Evolutionary conservation across 164 flowering plant genomes (phyloP).

Genomic region (Magnolia kwangsiensis): DNA sequence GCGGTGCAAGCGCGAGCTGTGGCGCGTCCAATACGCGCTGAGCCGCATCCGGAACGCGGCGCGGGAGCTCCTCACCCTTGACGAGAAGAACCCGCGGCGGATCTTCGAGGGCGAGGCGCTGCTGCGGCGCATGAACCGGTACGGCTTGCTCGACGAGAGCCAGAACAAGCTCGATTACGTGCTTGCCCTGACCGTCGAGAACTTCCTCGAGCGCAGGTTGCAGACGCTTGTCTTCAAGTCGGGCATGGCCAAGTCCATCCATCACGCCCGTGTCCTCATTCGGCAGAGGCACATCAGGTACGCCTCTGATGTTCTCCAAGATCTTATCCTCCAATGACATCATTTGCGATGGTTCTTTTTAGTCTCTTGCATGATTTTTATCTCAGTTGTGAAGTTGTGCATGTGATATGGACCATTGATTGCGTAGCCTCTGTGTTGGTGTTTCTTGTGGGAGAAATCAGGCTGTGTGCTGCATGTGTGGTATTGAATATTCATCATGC

Average conservation of each 20-base stretch:
- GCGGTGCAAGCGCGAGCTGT: constrained; percentile 55
- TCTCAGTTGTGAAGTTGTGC: too few species aligned
- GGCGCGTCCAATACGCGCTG: constrained; percentile 61
- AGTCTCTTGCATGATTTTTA: neutral
- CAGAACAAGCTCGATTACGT: constrained; percentile 75
- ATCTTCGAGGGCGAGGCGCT: constrained; percentile 65
- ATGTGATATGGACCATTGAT: too few species aligned
- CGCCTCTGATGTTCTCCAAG: neutral
- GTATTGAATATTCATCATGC: too few species aligned
- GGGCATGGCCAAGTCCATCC: constrained; percentile 68
- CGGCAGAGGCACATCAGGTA: constrained; percentile 70
- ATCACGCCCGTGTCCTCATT: constrained; percentile 65
- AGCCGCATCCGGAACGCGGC: constrained; percentile 58
- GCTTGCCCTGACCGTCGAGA: constrained; percentile 60
- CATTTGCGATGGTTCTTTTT: neutral
- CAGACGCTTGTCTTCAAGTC: constrained; percentile 63
- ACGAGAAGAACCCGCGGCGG: constrained; percentile 24
- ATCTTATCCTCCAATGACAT: neutral
- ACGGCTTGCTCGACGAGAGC: constrained; percentile 55
- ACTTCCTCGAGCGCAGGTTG: constrained; percentile 61
- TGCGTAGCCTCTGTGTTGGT: too few species aligned
- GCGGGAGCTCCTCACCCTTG: constrained; percentile 35
- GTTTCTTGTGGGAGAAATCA: too few species aligned
- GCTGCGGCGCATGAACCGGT: constrained; percentile 57
- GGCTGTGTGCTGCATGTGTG: too few species aligned